Evolutionary conservation across 2,329 filamentous ascomycete species (phyloP), one percentile per base, ranked within the genome.

Genomic region (Amauroascus niger): DNA sequence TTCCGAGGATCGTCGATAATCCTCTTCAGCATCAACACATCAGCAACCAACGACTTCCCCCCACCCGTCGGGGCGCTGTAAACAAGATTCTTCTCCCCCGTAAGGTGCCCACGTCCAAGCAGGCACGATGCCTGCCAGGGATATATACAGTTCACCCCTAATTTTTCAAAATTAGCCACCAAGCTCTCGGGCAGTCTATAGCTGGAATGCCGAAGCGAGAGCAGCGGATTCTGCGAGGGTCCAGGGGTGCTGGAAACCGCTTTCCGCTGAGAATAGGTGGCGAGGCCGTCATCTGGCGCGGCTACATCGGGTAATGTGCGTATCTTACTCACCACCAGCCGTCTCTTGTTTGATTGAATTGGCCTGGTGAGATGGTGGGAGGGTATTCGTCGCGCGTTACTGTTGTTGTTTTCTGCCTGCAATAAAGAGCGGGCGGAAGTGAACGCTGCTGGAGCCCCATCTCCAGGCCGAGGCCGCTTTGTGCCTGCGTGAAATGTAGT

Each of bases 71-170:
- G 86, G 6, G 86, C 86, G 41, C 82, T 86, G 64, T 89, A 90
- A n/a, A 89, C 82, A 8, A 90, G 73, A 60, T 87, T 88, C 58
- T 76, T 80, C 49, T 79, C 73, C 14, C 85, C 85, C 5, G 72
- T 67, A 11, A 90, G 71, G 16, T 88, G 73, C 0, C 84, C 83
- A 2, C 79, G 80, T 0, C 81, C 81, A 51, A 84, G 73, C 6
- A 90, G 74, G 62, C 86, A 90, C 54, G 82, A 81, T 49, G 84
- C 84, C 67, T 89, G 86, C 86, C 86, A 90, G 1, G 84, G 83
- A 61, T 89, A 89, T 55, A 89, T 89, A 59, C 77, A 79, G 39
- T 74, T 78, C 53, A 90, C 84, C n/a, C 86, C 86, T 37, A 86
- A 72, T 0, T 72, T 69, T 46, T 74, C 75, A 62, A 89, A 79